Evolutionary conservation across 768 basidiomycete genomes (phyloP), one percentile per base, ranked within the genome.

Genomic region (Wakefieldia striispora): DNA sequence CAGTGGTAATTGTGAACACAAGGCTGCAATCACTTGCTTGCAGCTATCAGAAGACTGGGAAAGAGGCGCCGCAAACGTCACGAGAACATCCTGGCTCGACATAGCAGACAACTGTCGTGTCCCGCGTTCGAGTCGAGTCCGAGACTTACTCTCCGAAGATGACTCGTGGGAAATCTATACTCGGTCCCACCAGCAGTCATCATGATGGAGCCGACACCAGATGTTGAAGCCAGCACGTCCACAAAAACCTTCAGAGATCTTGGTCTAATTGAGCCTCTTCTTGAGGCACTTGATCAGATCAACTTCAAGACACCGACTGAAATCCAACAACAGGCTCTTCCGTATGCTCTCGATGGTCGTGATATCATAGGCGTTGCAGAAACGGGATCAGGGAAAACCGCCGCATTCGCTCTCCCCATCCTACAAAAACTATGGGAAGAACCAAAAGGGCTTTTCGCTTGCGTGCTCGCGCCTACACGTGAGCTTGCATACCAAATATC

Each of bases 331-430:
- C 83, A 92, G 62, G 78, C 79, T 31, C 79, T 99, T 41, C 97
- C 97, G 0, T 82, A 83, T 72, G 95, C 95, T 17, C 72, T 99
- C 6, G 77, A 89, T 66, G 95, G 94, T 0, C 83, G 87, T 61
- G 97, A 99, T 72, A 91, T 99, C 57, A 98, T 99, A 50, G 97
- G 97, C 17, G 88, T 99, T n/a, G 97, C 97, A 27, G 86, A 91
- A 57, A 99, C 97, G 10, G 97, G 97, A 26, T 93, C 91, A 12
- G 97, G 95, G 58, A 98, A 99, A 75, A 98, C 97, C 0, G 95
- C 94, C 14, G 95, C 97, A 19, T 98, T 98, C 70, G 93, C 91
- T 21, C 72, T 98, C 6, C 97, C 97, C 2, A 95, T 99, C 50
- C 72, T 99, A 31, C 97, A 99, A 69, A 91, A 91, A 58, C 71